Evolutionary conservation across 2,329 filamentous ascomycete genomes (phyloP).

Genomic region (Magnaporthales sp.): DNA sequence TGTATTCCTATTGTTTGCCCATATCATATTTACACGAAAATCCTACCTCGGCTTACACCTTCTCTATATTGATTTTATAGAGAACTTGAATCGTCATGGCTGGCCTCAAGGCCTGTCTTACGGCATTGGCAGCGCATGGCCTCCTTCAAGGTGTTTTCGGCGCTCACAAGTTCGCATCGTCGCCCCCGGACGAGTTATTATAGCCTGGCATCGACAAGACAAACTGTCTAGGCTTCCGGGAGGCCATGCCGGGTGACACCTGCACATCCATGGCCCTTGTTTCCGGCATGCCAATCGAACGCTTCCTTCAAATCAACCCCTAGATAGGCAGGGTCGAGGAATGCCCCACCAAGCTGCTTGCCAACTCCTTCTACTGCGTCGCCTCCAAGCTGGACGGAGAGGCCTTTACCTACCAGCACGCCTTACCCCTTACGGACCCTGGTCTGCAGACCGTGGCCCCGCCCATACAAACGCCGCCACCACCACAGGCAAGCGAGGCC

Average conservation of each 20-base stretch:
- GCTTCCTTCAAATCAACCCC: slow-evolving; percentile 4
- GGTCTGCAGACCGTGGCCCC: background rate
- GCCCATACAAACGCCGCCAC: background rate
- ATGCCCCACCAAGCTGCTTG: background rate
- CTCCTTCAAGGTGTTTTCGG: background rate
- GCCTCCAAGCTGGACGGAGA: background rate
- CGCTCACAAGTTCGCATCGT: background rate
- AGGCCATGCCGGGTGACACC: background rate
- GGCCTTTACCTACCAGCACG: background rate
- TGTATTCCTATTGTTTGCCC: background rate
- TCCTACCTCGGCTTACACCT: background rate
- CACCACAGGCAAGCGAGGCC: background rate
- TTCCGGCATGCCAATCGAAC: background rate
- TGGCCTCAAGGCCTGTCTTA: background rate
- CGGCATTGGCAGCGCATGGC: background rate
- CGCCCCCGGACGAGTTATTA: background rate
- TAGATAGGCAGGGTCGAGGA: background rate
- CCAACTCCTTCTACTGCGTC: slow-evolving; percentile 3
- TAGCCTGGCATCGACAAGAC: background rate
- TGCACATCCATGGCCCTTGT: background rate
- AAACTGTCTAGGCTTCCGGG: background rate
- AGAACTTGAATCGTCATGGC: background rate
- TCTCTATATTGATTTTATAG: background rate
- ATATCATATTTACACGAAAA: background rate
- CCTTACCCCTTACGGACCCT: background rate